A percentile compares a stretch with the other conserved stretches of the same genome.
Conservation (phyloP, 2,329 filamentous ascomycete genomes). For the Chaetomiaceae sp. region DNA sequence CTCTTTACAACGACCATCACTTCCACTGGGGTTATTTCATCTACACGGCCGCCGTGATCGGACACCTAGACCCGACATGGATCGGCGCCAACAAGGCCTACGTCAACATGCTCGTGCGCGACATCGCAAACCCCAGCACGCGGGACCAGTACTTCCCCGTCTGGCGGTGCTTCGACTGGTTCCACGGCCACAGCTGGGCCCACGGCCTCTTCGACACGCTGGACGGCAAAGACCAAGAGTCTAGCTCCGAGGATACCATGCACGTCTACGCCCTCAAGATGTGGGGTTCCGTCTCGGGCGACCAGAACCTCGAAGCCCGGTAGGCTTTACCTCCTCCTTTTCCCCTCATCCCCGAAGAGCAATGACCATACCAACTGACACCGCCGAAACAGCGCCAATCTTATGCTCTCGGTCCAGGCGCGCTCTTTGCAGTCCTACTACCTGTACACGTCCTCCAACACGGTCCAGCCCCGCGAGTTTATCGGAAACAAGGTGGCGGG, state of each 20-base stretch:
- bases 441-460: constrained; percentile 68
- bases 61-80: constrained; percentile 72
- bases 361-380: not conserved
- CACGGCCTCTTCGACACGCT: constrained; percentile 66
- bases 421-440: constrained; percentile 77
- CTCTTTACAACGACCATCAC: constrained; percentile 73
- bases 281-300: constrained; percentile 79
- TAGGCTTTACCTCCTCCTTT: constrained; percentile 27
- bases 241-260: constrained; percentile 86
- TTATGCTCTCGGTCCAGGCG: constrained; percentile 76
- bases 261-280: constrained; percentile 84
- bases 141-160: constrained; percentile 74
- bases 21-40: constrained; percentile 88
- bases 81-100: constrained; percentile 67
- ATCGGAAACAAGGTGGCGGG: constrained; percentile 70
- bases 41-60: constrained; percentile 79
- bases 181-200: constrained; percentile 90
- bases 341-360: too few relatives aligned
- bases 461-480: constrained; percentile 67
- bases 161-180: constrained; percentile 87
- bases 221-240: constrained; percentile 82
- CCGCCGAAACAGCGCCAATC: constrained; percentile 53
- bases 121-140: constrained; percentile 70
- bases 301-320: constrained; percentile 74
- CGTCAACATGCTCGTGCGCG: constrained; percentile 79